Conservation (phyloP, 2,329 filamentous ascomycete species). For the Plectosphaerella sp. region DNA sequence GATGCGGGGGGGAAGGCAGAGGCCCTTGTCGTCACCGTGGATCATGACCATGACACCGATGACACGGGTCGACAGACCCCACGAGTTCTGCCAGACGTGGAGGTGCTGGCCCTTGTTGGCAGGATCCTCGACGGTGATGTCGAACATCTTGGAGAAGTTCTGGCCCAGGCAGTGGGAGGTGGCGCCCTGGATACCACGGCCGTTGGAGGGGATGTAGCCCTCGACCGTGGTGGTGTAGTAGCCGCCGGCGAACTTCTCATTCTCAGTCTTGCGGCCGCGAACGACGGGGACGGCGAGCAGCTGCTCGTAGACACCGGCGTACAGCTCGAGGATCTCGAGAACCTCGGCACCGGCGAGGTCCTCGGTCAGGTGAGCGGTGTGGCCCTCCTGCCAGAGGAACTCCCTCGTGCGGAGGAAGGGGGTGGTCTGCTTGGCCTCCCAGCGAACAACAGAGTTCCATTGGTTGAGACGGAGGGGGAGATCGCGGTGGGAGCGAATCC, state of each 20-base stretch:
- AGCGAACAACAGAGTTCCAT: slow-evolving; percentile 90
- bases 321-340: slow-evolving; percentile 86
- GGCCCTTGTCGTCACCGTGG: slow-evolving; percentile 91
- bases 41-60: slow-evolving; percentile 99
- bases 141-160: slow-evolving; percentile 99
- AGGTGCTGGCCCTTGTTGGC: slow-evolving; percentile 73
- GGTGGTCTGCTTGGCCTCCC: slow-evolving; percentile 94
- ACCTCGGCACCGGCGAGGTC: slow-evolving; percentile 80
- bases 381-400: slow-evolving; percentile 97
- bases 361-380: slow-evolving; percentile 83
- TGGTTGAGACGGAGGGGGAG: slow-evolving; percentile 93
- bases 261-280: slow-evolving; percentile 90
- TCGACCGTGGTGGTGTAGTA: slow-evolving; percentile 97
- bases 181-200: slow-evolving; percentile 91
- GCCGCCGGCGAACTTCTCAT: slow-evolving; percentile 96
- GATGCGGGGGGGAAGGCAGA: slow-evolving; percentile 88
- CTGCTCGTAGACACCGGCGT: slow-evolving; percentile 88
- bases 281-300: slow-evolving; percentile 93
- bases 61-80: slow-evolving; percentile 94
- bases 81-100: slow-evolving; percentile 97
- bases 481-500: slow-evolving; percentile 95
- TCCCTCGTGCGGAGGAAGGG: slow-evolving; percentile 88
- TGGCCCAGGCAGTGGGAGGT: slow-evolving; percentile 94
- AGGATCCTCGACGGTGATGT: slow-evolving; percentile 95
- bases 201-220: slow-evolving; percentile 93